Evolutionary conservation across 1,284 basidiomycete genomes (phyloP).

Genomic region (Pisolithus thermaeus): DNA sequence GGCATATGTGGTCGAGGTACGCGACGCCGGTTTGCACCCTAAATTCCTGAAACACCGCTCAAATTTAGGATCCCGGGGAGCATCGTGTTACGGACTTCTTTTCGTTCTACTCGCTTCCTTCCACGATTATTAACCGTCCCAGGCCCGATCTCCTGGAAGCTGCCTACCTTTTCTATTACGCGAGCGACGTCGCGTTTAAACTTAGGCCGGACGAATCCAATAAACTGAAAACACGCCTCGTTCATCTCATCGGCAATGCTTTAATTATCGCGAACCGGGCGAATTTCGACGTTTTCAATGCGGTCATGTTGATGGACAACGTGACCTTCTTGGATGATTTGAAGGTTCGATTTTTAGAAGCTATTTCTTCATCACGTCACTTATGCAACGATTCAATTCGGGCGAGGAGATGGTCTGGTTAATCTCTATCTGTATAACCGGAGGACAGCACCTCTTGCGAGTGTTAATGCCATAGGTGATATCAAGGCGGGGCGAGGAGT

Average conservation of each 20-base stretch:
- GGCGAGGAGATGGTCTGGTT: constrained; percentile 83
- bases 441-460: constrained; percentile 76
- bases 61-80: constrained; percentile 67
- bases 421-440: constrained; percentile 94
- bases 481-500: constrained; percentile 63
- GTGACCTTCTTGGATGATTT: constrained; percentile 75
- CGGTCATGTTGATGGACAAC: constrained; percentile 94
- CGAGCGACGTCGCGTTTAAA: constrained; percentile 59
- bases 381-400: constrained; percentile 58
- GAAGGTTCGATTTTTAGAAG: constrained; percentile 49
- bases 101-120: constrained; percentile 96
- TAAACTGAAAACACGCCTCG: constrained; percentile 65
- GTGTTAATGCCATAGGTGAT: constrained; percentile 46
- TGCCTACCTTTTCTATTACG: constrained; percentile 94
- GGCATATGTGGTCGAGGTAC: constrained; percentile 94
- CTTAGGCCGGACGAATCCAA: constrained; percentile 54
- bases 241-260: constrained; percentile 71
- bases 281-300: constrained; percentile 95
- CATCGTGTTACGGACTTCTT: constrained; percentile 91
- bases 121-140: constrained; percentile 71
- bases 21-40: constrained; percentile 12
- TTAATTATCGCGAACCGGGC: constrained; percentile 77
- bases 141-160: constrained; percentile 72
- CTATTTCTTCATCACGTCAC: constrained; percentile 2
- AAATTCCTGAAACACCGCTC: background rate